A percentile compares a stretch with the other conserved stretches of the same genome.
Conservation (phyloP, 495 filamentous ascomycete species). For the Hypoxylon fragiforme region DNA sequence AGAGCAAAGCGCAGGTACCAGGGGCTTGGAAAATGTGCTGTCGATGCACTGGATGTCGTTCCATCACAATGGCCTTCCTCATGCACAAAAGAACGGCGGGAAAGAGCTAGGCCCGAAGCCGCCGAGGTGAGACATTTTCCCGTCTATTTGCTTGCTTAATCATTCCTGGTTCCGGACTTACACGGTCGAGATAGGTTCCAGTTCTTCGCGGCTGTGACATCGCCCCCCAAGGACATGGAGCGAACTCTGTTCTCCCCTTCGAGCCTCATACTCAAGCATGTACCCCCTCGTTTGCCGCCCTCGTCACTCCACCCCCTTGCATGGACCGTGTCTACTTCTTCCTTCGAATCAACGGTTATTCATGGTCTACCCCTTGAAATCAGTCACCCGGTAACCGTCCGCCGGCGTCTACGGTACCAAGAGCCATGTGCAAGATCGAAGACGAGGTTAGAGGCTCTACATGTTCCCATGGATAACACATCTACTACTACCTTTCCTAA, state of each 20-base stretch:
- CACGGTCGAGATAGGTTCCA: conserved; percentile 45
- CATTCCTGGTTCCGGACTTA: conserved; percentile 5
- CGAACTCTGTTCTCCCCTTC: conserved; percentile 58
- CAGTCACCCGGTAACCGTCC: conserved; percentile 47
- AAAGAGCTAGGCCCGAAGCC: no score
- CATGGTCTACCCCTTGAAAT: conserved; percentile 52
- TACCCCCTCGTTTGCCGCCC: conserved; percentile 45
- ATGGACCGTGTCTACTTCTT: conserved; percentile 48
- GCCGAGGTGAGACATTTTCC: no score
- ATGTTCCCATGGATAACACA: conserved; percentile 51
- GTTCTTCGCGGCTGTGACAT: conserved; percentile 54
- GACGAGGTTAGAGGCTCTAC: conserved; percentile 52
- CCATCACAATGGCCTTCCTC: conserved; percentile 60
- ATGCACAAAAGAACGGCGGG: no score
- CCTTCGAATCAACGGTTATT: conserved; percentile 47
- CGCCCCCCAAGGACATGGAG: conserved; percentile 51
- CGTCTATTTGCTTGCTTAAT: no score
- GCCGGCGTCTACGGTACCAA: conserved; percentile 57
- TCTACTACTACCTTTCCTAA: background rate
- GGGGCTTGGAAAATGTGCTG: conserved; percentile 51
- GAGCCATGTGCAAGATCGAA: conserved; percentile 56
- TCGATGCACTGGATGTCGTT: conserved; percentile 59
- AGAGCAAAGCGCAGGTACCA: conserved; percentile 42
- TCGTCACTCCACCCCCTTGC: conserved; percentile 35
- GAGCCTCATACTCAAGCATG: conserved; percentile 53